These are phyloP conservation scores for Persicaria maculosa DNA, from an alignment of 148 eudicot genomes.

Conservation along the genomic window DNA sequence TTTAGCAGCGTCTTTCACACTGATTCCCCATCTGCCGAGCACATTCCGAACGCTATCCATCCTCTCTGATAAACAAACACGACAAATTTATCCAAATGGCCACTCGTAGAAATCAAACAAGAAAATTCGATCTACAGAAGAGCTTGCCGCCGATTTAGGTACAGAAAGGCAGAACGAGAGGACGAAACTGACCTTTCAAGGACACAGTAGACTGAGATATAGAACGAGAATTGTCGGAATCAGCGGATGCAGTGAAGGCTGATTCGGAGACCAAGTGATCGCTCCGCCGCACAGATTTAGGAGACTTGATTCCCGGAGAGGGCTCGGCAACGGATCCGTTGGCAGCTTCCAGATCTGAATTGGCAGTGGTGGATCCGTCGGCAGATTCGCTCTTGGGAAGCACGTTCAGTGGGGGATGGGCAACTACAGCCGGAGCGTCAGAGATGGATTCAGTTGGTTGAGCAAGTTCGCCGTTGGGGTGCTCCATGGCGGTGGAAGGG, in stretches of 20 bases:
- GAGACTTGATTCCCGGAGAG: constrained; percentile 15
- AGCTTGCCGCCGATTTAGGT: too few relatives aligned
- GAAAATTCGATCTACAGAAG: too few relatives aligned
- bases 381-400: neutral
- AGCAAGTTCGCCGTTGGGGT: too few relatives aligned
- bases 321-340: neutral
- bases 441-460: neutral
- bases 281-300: constrained; percentile 52
- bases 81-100: neutral
- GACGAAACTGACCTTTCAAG: constrained; percentile 31
- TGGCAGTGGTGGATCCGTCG: neutral
- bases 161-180: too few relatives aligned
- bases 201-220: constrained; percentile 23
- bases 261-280: constrained; percentile 46
- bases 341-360: neutral
- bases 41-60: constrained; percentile 57
- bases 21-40: constrained; percentile 83
- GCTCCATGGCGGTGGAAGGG: constrained; percentile 4
- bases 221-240: constrained; percentile 23
- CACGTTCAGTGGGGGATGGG: neutral
- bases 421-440: neutral
- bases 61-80: constrained; percentile 32
- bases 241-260: constrained; percentile 21
- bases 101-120: neutral
- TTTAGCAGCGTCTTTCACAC: constrained; percentile 68